Base-by-base conservation (phyloP, 2,329 filamentous ascomycete genomes). In the Cercospora janseana region DNA sequence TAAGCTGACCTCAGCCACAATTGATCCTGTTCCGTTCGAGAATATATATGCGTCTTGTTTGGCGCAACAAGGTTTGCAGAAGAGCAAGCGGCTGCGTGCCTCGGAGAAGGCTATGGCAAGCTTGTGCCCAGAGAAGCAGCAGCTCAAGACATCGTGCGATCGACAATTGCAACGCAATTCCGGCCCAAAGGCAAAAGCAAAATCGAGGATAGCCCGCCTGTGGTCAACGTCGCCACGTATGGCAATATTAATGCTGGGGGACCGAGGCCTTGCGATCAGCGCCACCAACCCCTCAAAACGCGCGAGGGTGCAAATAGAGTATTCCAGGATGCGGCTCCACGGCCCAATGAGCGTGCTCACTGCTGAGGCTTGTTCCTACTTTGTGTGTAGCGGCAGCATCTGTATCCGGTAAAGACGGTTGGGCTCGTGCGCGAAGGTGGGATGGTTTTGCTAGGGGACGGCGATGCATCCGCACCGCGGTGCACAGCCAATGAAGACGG, bases 201-300 rank as follows among this genome's bases (percentile, higher is more conserved):
- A 16, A n/a, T 40, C 2, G 20, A 26, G 20, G 21, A 24, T 40
- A 23, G 35, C 35, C 23, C 4, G 6, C 21, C 9, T 24, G 26
- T 40, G 12, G 23, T 28, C 27, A 6, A 15, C 2, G 41, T 40
- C 34, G 44, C 44, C 44, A 40, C 44, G 44, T 47, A 40, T 35
- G 29, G 23, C 10, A 12, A 26, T 34, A 20, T 34, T 26, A 4
- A 37, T 42, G 4, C 13, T n/a, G 7, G 26, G 3, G 15, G 43
- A 37, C 43, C 43, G 43, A 46, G 43, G 43, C 31, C 27, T 18
- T 13, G 27, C 18, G 44, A 47, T 47, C 44, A 47, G 44, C 44
- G 44, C 44, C 44, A 47, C 44, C 44, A 18, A 47, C 44, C 44
- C 34, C 44, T 47, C 44, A 38, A 21, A 31, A 9, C 13, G 23